Conservation (phyloP, 768 basidiomycete species). For the Naganishia vaughanmartiniae region DNA sequence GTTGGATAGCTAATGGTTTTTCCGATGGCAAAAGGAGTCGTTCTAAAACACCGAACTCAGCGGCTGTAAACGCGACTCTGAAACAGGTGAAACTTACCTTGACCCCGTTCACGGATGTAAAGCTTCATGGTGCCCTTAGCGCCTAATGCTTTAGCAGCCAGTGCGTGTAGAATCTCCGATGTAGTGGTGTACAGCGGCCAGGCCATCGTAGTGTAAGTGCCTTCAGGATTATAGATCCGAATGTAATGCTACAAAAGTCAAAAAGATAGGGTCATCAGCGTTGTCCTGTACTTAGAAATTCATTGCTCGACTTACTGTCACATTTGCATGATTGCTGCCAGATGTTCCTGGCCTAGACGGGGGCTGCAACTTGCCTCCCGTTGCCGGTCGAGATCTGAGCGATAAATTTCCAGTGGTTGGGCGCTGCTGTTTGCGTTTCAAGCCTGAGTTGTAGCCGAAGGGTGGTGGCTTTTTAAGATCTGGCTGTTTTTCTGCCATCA, state of each 20-base stretch:
- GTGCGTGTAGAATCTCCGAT: constrained; percentile 61
- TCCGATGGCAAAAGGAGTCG: constrained; percentile 78
- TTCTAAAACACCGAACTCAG: constrained; percentile 60
- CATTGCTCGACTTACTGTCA: constrained; percentile 12
- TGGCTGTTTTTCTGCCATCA: neutral
- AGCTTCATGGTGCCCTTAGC: constrained; percentile 48
- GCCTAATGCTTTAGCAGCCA: constrained; percentile 62
- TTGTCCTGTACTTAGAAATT: neutral
- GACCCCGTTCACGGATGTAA: constrained; percentile 59
- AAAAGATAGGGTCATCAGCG: neutral
- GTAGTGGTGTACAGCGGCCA: constrained; percentile 68
- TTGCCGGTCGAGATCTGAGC: constrained; percentile 17
- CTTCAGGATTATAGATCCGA: constrained; percentile 73
- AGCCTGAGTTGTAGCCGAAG: constrained; percentile 43
- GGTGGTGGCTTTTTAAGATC: constrained; percentile 37
- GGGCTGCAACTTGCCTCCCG: constrained; percentile 24
- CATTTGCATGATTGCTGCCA: constrained; percentile 33
- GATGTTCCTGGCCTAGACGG: constrained; percentile 41
- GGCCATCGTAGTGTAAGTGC: constrained; percentile 67
- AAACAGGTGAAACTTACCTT: constrained; percentile 45
- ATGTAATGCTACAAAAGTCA: constrained; percentile 57
- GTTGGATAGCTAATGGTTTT: constrained; percentile 77
- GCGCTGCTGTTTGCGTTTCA: constrained; percentile 12
- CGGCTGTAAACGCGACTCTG: neutral
- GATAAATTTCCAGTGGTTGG: constrained; percentile 25